Evolutionary conservation across 768 basidiomycete species (phyloP), one percentile per base, ranked within the genome.

Genomic region (Hebeloma cylindrosporum): DNA sequence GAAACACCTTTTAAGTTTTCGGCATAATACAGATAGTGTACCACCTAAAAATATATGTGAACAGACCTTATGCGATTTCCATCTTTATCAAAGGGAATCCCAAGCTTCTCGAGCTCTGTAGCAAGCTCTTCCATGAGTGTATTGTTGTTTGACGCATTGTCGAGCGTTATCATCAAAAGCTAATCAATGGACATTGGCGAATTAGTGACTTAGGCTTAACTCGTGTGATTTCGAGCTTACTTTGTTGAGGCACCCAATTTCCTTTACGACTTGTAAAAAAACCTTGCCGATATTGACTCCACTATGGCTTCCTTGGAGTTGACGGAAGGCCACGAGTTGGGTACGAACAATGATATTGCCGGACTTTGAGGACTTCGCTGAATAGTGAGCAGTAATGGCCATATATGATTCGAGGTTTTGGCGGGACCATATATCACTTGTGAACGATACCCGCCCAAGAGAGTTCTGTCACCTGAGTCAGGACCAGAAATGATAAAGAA

Each of bases 131-230:
- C 54, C 62, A 71, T 63, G 32, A 61, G 53, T 3, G 68, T 66
- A 23, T 63, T 52, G 42, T 62, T 64, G 32, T 66, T 70, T 7
- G 61, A 62, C 2, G 68, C 68, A 51, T 69, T 71, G 42, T 70
- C 67, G 4, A 68, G 48, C 1, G 66, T 70, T 23, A 66, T 54
- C 32, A 43, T 39, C 1, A 64, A 59, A 34, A 65, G 43, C 59
- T 60, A 35, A 16, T 43, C 26, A 16, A 16, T n/a, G n/a, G n/a
- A n/a, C n/a, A n/a, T n/a, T n/a, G 18, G 17, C 28, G 21, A 13
- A 22, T 29, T n/a, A 18, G 14, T 27, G 6, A 48, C 17, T 17
- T 16, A 21, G 27, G 29, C 18, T 31, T 14, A 38, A n/a, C n/a
- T n/a, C n/a, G n/a, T n/a, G n/a, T n/a, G n/a, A n/a, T n/a, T 26